phyloP scores from a whole-genome alignment of 352 stramenopile genomes.

The Lagenidium giganteum region DNA sequence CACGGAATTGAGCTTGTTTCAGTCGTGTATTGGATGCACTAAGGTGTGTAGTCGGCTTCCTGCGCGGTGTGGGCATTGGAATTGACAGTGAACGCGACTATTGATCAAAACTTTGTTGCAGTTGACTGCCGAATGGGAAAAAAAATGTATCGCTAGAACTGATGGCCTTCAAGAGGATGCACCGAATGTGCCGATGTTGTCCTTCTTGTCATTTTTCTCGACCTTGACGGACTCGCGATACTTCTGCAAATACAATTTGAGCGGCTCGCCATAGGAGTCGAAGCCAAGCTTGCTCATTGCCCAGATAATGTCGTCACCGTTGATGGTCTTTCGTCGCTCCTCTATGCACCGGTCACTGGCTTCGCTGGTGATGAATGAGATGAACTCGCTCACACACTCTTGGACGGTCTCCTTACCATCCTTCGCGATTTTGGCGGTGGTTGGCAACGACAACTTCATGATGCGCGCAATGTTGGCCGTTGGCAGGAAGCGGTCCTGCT shows the following conservation, averaged over 20 bases:
- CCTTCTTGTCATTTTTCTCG: slow-evolving; percentile 90
- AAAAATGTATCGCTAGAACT: too few relatives aligned
- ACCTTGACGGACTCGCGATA: slow-evolving; percentile 95
- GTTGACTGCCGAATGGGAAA: too few relatives aligned
- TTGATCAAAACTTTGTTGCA: too few relatives aligned
- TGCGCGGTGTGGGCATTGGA: too few relatives aligned
- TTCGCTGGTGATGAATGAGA: slow-evolving; percentile 99
- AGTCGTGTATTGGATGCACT: too few relatives aligned
- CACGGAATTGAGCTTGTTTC: too few relatives aligned
- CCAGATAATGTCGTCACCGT: slow-evolving; percentile 99
- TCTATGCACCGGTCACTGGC: slow-evolving; percentile 99
- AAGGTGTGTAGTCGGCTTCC: too few relatives aligned
- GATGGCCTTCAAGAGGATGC: slow-evolving; percentile 83
- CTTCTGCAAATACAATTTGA: slow-evolving; percentile 99
- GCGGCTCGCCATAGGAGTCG: slow-evolving; percentile 98
- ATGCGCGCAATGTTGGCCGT: slow-evolving; percentile 99
- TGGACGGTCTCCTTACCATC: slow-evolving; percentile 99
- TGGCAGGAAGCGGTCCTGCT: slow-evolving; percentile 97
- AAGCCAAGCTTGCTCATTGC: slow-evolving; percentile 99
- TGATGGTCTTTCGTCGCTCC: slow-evolving; percentile 99
- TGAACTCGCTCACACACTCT: slow-evolving; percentile 99
- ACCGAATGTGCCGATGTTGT: slow-evolving; percentile 83
- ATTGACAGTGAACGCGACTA: too few relatives aligned
- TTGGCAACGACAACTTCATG: slow-evolving; percentile 98
- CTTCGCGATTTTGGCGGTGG: slow-evolving; percentile 99